phyloP scores from a whole-genome alignment of 1,284 basidiomycete species.

The Exsudoporus floridanus region DNA sequence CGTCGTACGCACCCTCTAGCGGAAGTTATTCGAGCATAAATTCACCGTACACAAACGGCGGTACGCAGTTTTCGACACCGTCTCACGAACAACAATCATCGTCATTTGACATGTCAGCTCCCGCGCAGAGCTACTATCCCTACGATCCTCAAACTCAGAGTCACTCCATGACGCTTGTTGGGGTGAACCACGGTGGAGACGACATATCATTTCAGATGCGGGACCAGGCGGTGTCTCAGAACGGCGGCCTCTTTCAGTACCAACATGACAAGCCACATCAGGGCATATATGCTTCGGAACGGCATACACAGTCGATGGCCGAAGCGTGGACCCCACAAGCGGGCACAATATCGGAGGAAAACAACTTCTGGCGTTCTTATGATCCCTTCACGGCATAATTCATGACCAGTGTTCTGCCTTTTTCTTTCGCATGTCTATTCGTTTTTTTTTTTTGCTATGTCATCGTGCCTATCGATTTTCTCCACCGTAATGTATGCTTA shows the following conservation, averaged over 20 bases:
- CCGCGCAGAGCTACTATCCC: constrained; percentile 22
- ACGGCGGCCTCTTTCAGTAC: constrained; percentile 20
- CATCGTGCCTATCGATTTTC: neutral
- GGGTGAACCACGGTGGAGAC: constrained; percentile 15
- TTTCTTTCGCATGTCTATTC: neutral
- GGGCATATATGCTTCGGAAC: constrained; percentile 24
- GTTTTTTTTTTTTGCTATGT: neutral
- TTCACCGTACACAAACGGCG: constrained; percentile 28
- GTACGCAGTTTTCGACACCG: constrained; percentile 21
- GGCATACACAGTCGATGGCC: constrained; percentile 18
- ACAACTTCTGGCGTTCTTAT: constrained; percentile 28
- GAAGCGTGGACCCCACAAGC: constrained; percentile 23
- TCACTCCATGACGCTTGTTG: constrained; percentile 24
- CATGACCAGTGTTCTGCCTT: neutral
- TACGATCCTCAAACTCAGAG: constrained; percentile 21
- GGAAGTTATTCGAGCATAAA: constrained; percentile 28
- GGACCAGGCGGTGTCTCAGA: constrained; percentile 20
- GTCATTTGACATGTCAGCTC: constrained; percentile 21
- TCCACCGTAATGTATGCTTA: constrained; percentile 8
- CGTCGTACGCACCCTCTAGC: constrained; percentile 26
- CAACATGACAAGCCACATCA: constrained; percentile 27
- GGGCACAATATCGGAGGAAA: constrained; percentile 18
- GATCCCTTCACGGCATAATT: constrained; percentile 26
- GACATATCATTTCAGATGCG: constrained; percentile 22
- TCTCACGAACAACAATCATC: constrained; percentile 23